These are phyloP conservation scores for Lathyrus sativus DNA, from an alignment of 306 rosid species.

Conservation along the genomic window DNA sequence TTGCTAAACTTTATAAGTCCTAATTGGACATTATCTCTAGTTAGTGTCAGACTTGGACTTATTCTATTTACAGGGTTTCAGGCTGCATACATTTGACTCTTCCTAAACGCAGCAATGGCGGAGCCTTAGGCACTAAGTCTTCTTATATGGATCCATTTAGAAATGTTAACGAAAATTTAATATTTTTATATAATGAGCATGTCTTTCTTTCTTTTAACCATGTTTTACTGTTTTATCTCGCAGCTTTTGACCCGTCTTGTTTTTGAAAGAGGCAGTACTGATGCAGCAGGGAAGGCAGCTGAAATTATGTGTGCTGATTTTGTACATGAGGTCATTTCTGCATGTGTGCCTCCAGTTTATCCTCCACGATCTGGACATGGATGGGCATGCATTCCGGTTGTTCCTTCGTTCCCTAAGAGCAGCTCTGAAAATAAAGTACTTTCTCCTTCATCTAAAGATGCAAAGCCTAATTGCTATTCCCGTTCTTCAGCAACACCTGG, in stretches of 20 bases:
- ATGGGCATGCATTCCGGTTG: conserved; percentile 95
- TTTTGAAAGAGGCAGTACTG: conserved; percentile 95
- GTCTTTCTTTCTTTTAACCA: conserved; percentile 30
- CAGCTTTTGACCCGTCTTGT: conserved; percentile 96
- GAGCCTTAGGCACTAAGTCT: conserved; percentile 24
- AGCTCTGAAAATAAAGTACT: conserved; percentile 76
- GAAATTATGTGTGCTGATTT: conserved; percentile 96
- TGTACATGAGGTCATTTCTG: conserved; percentile 94
- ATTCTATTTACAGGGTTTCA: background rate
- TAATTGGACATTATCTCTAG: background rate
- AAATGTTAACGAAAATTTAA: conserved; percentile 9
- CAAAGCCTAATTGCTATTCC: conserved; percentile 71
- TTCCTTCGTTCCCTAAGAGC: conserved; percentile 70
- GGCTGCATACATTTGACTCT: conserved; percentile 23
- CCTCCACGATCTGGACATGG: conserved; percentile 96
- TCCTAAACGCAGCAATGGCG: conserved; percentile 6
- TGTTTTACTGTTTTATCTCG: conserved; percentile 40
- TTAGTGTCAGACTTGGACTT: background rate
- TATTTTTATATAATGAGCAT: conserved; percentile 28
- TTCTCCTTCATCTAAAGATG: conserved; percentile 85
- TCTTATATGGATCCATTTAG: conserved; percentile 14
- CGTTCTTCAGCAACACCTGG: conserved; percentile 81
- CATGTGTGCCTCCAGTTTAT: conserved; percentile 95
- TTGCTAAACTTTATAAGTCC: no score
- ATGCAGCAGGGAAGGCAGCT: conserved; percentile 94